A percentile compares a stretch with the other conserved stretches of the same genome.
Conservation (phyloP, 352 stramenopile genomes). For the Globisporangium parvum region DNA sequence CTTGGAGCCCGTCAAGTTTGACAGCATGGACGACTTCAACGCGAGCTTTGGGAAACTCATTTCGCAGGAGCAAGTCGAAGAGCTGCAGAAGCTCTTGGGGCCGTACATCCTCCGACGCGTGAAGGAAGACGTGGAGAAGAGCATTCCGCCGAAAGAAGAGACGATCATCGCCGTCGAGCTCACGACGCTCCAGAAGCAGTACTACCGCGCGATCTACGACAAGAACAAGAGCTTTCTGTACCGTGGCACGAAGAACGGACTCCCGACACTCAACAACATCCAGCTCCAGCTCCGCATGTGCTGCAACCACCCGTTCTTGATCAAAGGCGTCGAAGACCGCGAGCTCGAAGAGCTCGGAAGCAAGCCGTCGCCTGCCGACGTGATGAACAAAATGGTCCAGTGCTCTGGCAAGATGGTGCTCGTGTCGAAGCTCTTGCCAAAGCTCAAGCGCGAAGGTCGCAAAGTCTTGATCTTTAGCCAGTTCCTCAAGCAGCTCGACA, state of each 20-base stretch:
- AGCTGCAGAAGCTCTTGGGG: too few relatives aligned
- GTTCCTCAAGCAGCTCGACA: slow-evolving; percentile 98
- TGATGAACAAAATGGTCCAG: too few relatives aligned
- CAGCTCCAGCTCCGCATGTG: slow-evolving; percentile 99
- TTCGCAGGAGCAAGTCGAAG: too few relatives aligned
- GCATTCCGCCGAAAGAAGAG: slow-evolving; percentile 98
- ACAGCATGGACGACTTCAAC: too few relatives aligned
- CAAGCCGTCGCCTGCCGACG: too few relatives aligned
- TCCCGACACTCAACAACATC: slow-evolving; percentile 98
- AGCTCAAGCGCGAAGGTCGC: slow-evolving; percentile 95
- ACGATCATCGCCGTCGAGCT: slow-evolving; percentile 99
- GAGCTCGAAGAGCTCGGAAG: slow-evolving; percentile 75
- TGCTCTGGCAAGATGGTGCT: slow-evolving; percentile 99
- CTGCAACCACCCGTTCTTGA: slow-evolving; percentile 99
- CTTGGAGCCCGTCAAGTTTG: slow-evolving; percentile 95
- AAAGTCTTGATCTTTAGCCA: slow-evolving; percentile 99
- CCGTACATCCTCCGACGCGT: slow-evolving; percentile 98
- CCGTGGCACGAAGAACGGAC: slow-evolving; percentile 94
- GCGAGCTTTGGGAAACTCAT: too few relatives aligned
- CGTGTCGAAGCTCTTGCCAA: slow-evolving; percentile 98
- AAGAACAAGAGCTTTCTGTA: too few relatives aligned
- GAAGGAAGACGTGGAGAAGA: slow-evolving; percentile 99
- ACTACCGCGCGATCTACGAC: slow-evolving; percentile 98
- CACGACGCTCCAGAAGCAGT: slow-evolving; percentile 99
- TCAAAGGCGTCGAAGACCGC: slow-evolving; percentile 97